phyloP scores from a whole-genome alignment of 2,329 filamentous ascomycete genomes.

The Colletotrichum plurivorum region DNA sequence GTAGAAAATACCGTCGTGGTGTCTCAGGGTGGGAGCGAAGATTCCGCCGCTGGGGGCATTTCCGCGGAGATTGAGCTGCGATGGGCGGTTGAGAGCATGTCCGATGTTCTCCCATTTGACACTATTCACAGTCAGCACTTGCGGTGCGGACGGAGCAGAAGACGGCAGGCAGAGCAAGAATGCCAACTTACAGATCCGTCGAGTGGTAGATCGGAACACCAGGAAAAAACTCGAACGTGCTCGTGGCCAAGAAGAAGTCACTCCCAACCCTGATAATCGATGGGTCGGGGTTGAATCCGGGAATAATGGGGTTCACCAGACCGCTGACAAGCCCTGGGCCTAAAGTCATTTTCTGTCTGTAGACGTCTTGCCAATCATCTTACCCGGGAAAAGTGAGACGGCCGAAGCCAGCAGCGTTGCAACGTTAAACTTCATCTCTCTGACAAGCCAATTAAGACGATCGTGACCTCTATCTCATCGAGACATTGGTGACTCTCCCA shows the following conservation, averaged over 20 bases:
- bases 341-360: background rate
- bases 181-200: conserved; percentile 32
- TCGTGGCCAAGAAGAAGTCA: conserved; percentile 39
- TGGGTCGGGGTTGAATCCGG: conserved; percentile 40
- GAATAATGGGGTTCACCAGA: conserved; percentile 39
- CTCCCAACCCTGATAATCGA: conserved; percentile 34
- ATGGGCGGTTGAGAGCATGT: conserved; percentile 35
- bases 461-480: background rate
- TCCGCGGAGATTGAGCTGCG: conserved; percentile 38
- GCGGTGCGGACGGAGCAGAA: background rate
- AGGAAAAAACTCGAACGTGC: conserved; percentile 40
- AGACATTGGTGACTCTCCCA: background rate
- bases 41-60: conserved; percentile 40
- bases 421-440: background rate
- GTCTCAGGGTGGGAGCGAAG: conserved; percentile 37
- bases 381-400: background rate
- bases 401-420: background rate
- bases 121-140: background rate
- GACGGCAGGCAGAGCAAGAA: background rate
- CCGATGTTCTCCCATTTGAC: conserved; percentile 41
- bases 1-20: conserved; percentile 37
- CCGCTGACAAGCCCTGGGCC: conserved; percentile 1
- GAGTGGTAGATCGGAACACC: conserved; percentile 40
- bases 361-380: background rate
- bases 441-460: background rate